Conservation (phyloP, 2,329 filamentous ascomycete genomes). For the Fusarium dimerum region DNA sequence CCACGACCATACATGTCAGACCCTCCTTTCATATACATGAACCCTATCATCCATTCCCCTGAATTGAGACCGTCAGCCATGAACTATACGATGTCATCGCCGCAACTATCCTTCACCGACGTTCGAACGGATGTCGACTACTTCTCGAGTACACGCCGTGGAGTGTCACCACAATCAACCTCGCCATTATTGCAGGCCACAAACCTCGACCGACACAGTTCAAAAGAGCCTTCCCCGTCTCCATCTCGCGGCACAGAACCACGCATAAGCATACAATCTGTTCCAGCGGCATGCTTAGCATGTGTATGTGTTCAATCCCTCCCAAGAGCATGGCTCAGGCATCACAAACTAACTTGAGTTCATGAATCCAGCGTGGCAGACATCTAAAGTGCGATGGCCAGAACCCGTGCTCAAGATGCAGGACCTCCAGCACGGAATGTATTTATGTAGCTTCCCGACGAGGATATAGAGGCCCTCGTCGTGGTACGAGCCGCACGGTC, state of each 20-base stretch:
- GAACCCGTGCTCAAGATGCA: constrained; percentile 70
- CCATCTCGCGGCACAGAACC: constrained; percentile 20
- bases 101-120: background rate
- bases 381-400: constrained; percentile 77
- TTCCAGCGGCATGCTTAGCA: constrained; percentile 54
- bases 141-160: constrained; percentile 13
- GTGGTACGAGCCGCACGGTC: constrained; percentile 43
- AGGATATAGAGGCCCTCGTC: constrained; percentile 65
- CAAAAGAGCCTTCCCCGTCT: constrained; percentile 21
- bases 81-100: background rate
- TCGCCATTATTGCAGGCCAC: constrained; percentile 26
- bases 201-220: constrained; percentile 13
- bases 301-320: constrained; percentile 46
- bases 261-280: constrained; percentile 37
- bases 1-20: background rate
- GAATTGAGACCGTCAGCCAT: background rate
- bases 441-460: constrained; percentile 73
- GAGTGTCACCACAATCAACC: constrained; percentile 21
- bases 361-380: constrained; percentile 51
- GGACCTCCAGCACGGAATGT: constrained; percentile 59
- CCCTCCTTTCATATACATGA: background rate
- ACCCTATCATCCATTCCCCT: background rate
- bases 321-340: background rate
- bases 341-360: constrained; percentile 7
- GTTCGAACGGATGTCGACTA: constrained; percentile 14